Evolutionary conservation across 371 early-diverging fungal species (phyloP), one percentile per base, ranked within the genome.

Genomic region (Mortierella sp.): DNA sequence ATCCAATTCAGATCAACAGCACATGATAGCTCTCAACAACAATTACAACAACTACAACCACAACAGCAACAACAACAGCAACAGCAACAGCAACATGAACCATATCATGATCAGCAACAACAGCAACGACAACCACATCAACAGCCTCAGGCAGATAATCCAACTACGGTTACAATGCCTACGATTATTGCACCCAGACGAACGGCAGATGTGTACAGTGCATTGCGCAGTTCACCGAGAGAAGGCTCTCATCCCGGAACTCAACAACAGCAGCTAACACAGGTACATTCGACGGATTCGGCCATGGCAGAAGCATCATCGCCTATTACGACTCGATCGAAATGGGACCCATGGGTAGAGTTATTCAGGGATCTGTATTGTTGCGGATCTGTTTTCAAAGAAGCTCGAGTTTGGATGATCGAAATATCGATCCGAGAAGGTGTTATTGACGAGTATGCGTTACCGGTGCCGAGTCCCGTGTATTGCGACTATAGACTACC

Each of bases 401-500:
- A 72, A 28, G 24, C 41, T 0, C 50, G 49, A 19, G 49, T 65
- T 6, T 73, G 73, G 73, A 63, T 67, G 63, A 73, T 73, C 26
- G 73, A 73, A 43, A 73, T 73, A 24, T 73, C 73, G 53, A 52
- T 67, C 27, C 55, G 68, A 6, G 68, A 67, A 12, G 54, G 62
- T 9, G 32, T 59, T 14, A 26, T 67, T 55, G 73, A 73, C 34
- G 73, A 73, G 26, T 73, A 67, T 54, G 43, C 73, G 6, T n/a
- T 73, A 11, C 50, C 64, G 4, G 68, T 73, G 15, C 73, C 73
- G 6, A 73, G 68, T 41, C 73, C 73, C 21, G 68, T 67, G 2
- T 73, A 73, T 48, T 67, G 73, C 43, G 73, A 67, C 26, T 73
- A 73, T 24, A 49, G 73, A 15, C 30, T 73, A 44, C 73, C 73